Base-by-base conservation (phyloP, 176 grass and related monocot species). In the Phoenix dactylifera region DNA sequence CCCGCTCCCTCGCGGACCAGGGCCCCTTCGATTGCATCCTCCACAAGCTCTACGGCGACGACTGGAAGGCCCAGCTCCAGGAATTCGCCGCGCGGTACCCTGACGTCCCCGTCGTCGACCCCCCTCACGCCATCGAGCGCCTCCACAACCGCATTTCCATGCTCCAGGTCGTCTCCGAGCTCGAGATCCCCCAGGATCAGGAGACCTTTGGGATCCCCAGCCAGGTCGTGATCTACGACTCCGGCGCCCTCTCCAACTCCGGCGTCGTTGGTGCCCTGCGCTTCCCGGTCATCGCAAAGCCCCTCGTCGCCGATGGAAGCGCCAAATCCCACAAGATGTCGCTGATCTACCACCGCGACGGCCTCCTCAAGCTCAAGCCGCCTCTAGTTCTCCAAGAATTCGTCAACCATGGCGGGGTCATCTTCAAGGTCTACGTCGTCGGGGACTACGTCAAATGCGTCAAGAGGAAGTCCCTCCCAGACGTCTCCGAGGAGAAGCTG, bases 361-460 rank as follows among this genome's bases (percentile, higher is more conserved):
- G 85, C 3, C 77, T 95, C 23, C 52, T 23, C 24, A 83, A 89
- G 82, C 82, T 89, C 54, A 84, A 79, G 63, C 86, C 90, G 3
- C 90, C 90, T 49, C 86, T 95, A 24, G 90, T 95, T 58, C 85
- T 95, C 19, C 90, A 95, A 54, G 90, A 95, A 78, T 95, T 95
- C 75, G 82, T 95, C 67, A 95, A 95, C 73, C 90, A 95, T 54
- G 90, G 90, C 16, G 90, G 90, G 65, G 82, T 95, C 57, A 89
- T 95, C 59, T 95, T 95, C 72, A 95, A 95, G 86, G 90, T 95
- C 30, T 95, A 95, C 62, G 86, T 86, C 56, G 90, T 95, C 59
- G 90, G 82, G 50, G 74, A 68, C 16, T 63, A 74, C 73, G 82
- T 95, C 66, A 86, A 81, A 18, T 95, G 90, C 79, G 90, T 95